These are phyloP conservation scores for Tylopilus sp. DNA, from an alignment of 1,284 basidiomycete species.

Conservation along the genomic window DNA sequence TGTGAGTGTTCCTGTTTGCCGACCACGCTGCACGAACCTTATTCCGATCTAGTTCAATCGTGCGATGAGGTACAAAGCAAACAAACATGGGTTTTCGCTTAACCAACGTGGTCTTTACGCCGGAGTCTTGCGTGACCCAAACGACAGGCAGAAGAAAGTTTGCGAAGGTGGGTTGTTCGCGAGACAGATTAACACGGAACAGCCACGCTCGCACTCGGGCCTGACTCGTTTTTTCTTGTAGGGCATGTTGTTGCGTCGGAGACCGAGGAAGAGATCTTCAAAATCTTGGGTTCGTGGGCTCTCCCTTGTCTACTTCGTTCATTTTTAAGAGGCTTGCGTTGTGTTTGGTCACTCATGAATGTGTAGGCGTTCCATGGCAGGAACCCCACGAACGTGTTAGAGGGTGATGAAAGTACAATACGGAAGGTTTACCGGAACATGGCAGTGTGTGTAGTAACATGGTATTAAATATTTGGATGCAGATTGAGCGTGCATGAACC, in stretches of 20 bases:
- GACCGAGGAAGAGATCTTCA: slow-evolving; percentile 83
- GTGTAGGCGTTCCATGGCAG: slow-evolving; percentile 64
- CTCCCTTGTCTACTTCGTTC: not conserved
- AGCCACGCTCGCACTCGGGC: not conserved
- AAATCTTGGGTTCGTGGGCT: slow-evolving; percentile 52
- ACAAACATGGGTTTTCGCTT: slow-evolving; percentile 75
- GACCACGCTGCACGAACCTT: not conserved
- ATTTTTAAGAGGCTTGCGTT: not conserved
- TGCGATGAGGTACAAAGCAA: slow-evolving; percentile 80
- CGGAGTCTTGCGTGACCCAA: slow-evolving; percentile 69
- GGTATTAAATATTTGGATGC: not conserved
- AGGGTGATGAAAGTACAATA: slow-evolving; percentile 20
- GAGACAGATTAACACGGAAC: too few species aligned
- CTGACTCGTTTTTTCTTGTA: slow-evolving; percentile 27
- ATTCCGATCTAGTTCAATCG: slow-evolving; percentile 72
- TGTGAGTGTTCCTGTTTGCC: slow-evolving; percentile 41
- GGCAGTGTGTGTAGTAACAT: not conserved
- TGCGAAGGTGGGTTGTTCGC: slow-evolving; percentile 65
- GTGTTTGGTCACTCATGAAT: not conserved
- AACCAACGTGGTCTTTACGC: slow-evolving; percentile 81
- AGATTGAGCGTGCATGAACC: not conserved
- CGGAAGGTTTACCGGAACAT: too few species aligned
- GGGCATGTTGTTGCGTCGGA: slow-evolving; percentile 75
- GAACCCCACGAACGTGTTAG: slow-evolving; percentile 67
- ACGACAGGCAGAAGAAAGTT: slow-evolving; percentile 50